A percentile compares a stretch with the other conserved stretches of the same genome.
These are phyloP conservation scores for Coffea eugenioides DNA, from an alignment of 257 asterid genomes.

Conservation along the genomic window DNA sequence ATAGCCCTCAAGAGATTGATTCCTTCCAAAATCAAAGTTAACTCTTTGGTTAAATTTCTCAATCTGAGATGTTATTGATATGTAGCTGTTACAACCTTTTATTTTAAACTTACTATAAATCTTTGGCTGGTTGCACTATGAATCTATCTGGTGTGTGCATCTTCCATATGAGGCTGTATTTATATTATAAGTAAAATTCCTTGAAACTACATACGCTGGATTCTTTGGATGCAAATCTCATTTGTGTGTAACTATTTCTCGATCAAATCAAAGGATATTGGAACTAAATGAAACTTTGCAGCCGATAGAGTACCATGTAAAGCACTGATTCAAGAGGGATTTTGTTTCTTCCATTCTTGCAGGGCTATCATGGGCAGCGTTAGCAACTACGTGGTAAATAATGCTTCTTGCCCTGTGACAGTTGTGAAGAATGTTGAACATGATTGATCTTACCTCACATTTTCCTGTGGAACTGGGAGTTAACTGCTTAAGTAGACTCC, in stretches of 20 bases:
- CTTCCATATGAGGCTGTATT: neutral
- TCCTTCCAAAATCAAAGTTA: neutral
- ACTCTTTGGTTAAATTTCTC: neutral
- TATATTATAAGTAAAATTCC: neutral
- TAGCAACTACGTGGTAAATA: constrained; percentile 77
- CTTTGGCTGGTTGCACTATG: neutral
- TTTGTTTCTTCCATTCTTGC: constrained; percentile 25
- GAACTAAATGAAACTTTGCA: neutral
- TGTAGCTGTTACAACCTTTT: neutral
- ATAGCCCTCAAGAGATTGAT: constrained; percentile 55
- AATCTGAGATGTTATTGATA: neutral
- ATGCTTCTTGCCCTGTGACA: constrained; percentile 82
- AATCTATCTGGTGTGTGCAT: neutral
- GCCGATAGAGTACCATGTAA: neutral
- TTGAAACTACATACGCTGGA: neutral
- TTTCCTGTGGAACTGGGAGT: constrained; percentile 9
- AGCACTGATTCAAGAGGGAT: neutral
- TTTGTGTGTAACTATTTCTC: neutral
- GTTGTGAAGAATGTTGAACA: constrained; percentile 60
- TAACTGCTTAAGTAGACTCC: constrained; percentile 11
- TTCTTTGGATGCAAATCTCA: neutral
- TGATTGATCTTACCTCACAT: constrained; percentile 23
- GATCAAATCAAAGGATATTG: neutral
- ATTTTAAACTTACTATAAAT: neutral
- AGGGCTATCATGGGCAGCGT: constrained; percentile 96